Percentiles rank a stretch among this genome's conserved stretches.
Evolutionary conservation across 1,284 basidiomycete species (phyloP).

Genomic region (Stygiomarasmius scandens): DNA sequence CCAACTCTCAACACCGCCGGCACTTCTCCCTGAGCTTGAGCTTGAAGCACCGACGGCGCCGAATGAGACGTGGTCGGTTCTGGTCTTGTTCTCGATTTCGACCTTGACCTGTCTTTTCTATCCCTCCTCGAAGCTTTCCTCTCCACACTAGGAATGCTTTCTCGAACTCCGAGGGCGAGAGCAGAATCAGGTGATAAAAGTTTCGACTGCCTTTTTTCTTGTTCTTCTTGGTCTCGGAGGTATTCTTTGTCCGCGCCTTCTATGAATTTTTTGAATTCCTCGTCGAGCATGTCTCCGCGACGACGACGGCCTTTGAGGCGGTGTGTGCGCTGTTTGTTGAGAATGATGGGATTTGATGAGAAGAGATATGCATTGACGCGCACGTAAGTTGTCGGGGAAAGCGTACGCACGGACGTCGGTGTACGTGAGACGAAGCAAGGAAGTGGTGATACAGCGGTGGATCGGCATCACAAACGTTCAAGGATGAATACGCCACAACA

Average conservation of each 20-base stretch:
- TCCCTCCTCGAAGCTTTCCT: no score
- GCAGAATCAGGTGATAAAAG: background rate
- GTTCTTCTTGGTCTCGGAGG: background rate
- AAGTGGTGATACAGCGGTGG: no score
- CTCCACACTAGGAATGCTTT: background rate
- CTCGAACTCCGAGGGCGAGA: no score
- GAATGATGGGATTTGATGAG: background rate
- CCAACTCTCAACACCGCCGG: conserved; percentile 6
- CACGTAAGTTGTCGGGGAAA: no score
- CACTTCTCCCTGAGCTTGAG: background rate
- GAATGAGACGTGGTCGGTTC: background rate
- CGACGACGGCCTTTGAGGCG: conserved; percentile 7
- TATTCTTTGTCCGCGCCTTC: conserved; percentile 42
- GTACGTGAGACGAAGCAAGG: no score
- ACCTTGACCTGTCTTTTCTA: no score
- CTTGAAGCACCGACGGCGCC: background rate
- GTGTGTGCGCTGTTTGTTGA: conserved; percentile 1
- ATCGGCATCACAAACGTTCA: no score
- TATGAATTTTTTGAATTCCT: conserved; percentile 42
- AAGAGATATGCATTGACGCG: background rate
- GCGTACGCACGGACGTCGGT: no score
- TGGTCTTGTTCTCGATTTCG: background rate
- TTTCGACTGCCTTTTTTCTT: background rate
- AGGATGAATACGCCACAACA: no score
- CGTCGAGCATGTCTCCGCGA: conserved; percentile 34